Evolutionary conservation across 2,329 filamentous ascomycete species (phyloP).

Genomic region (Pseudogymnoascus sp.): DNA sequence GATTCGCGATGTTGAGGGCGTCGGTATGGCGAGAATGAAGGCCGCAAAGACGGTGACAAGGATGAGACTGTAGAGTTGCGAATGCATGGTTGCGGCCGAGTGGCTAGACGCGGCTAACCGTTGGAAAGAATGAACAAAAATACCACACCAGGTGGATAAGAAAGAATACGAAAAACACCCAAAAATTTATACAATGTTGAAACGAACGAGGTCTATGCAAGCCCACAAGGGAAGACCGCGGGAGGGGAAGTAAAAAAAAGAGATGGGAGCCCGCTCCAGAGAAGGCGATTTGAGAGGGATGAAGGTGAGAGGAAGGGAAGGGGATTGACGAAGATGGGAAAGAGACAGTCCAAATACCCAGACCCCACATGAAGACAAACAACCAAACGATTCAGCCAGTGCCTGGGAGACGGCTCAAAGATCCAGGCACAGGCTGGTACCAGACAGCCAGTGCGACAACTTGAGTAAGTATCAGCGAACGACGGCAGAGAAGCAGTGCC

Average conservation of each 20-base stretch:
- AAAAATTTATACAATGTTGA: constrained; percentile 5
- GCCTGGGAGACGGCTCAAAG: background rate
- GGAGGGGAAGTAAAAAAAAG: background rate
- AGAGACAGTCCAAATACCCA: background rate
- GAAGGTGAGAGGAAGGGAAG: background rate
- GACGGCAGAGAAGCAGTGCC: background rate
- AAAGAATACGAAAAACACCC: background rate
- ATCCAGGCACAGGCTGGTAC: background rate
- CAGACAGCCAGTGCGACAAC: background rate
- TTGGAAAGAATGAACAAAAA: background rate
- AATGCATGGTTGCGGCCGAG: background rate
- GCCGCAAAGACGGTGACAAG: constrained; percentile 3
- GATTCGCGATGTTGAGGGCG: constrained; percentile 9
- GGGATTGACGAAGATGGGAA: background rate
- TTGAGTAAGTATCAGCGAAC: constrained; percentile 3
- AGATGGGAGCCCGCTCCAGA: constrained; percentile 1
- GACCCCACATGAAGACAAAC: constrained; percentile 2
- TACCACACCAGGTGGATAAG: background rate
- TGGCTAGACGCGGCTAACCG: background rate
- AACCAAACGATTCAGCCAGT: background rate
- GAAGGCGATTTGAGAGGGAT: constrained; percentile 1
- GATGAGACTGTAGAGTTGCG: background rate
- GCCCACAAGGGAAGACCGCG: background rate
- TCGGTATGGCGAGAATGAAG: background rate
- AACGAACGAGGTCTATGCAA: background rate